phyloP scores from a whole-genome alignment of 2,329 filamentous ascomycete species.

The Monosporascus sp. region DNA sequence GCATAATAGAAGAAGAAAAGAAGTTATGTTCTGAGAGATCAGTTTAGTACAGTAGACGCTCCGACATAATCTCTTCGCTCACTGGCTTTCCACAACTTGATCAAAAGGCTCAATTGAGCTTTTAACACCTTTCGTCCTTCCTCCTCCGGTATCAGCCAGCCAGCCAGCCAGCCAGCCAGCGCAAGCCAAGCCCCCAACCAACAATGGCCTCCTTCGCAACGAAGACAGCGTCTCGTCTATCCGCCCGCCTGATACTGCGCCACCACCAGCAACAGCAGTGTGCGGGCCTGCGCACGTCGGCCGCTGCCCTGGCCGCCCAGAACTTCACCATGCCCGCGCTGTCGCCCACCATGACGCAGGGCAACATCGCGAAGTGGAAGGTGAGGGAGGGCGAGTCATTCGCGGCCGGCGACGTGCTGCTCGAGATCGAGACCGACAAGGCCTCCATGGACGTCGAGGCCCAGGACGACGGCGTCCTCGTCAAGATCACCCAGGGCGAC shows the following conservation, averaged over 20 bases:
- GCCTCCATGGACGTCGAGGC: slow-evolving; percentile 93
- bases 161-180: slow-evolving; percentile 2
- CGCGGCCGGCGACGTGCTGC: slow-evolving; percentile 75
- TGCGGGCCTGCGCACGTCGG: slow-evolving; percentile 57
- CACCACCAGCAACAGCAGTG: background rate
- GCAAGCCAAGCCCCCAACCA: slow-evolving; percentile 8
- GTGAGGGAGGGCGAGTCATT: slow-evolving; percentile 84
- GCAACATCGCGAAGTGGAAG: slow-evolving; percentile 80
- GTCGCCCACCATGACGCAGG: slow-evolving; percentile 91
- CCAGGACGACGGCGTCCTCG: slow-evolving; percentile 79
- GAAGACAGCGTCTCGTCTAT: slow-evolving; percentile 54
- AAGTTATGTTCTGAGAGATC: background rate
- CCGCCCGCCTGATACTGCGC: slow-evolving; percentile 47
- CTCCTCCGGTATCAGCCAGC: slow-evolving; percentile 6
- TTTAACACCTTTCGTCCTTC: slow-evolving; percentile 15
- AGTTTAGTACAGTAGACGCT: background rate
- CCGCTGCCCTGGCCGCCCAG: slow-evolving; percentile 64
- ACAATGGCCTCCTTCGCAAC: slow-evolving; percentile 62
- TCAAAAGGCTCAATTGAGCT: slow-evolving; percentile 25
- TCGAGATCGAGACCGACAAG: slow-evolving; percentile 93
- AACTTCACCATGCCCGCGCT: slow-evolving; percentile 90
- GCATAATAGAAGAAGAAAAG: slow-evolving; percentile 2
- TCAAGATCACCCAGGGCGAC: slow-evolving; percentile 73
- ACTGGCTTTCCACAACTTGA: background rate
- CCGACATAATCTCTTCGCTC: background rate